A percentile compares a stretch with the other conserved stretches of the same genome.
phyloP scores from a whole-genome alignment of 306 rosid species.

The Crotalaria pallida region DNA sequence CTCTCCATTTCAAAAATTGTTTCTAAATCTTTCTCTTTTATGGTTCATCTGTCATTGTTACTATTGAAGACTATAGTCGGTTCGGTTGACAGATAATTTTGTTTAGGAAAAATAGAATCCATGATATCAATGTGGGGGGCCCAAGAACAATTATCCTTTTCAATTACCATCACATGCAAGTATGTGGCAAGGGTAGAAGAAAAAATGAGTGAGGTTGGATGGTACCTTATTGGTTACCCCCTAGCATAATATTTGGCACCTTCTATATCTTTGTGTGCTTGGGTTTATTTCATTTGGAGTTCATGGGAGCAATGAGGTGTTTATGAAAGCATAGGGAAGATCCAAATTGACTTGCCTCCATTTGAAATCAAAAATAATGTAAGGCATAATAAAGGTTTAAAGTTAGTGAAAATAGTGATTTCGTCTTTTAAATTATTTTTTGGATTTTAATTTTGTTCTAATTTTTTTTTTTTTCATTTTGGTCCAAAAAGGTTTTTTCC shows the following conservation, averaged over 20 bases:
- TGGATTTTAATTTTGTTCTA: no score
- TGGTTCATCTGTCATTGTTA: constrained; percentile 26
- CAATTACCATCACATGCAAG: not conserved
- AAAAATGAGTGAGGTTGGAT: not conserved
- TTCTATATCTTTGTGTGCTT: not conserved
- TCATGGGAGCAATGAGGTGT: not conserved
- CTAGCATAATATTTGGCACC: not conserved
- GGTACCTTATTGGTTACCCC: not conserved
- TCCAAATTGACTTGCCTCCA: not conserved
- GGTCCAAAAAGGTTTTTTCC: no score
- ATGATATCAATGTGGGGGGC: constrained; percentile 25
- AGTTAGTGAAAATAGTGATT: no score
- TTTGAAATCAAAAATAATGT: not conserved
- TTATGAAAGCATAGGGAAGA: not conserved
- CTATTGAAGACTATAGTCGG: constrained; percentile 10
- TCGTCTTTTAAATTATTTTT: no score
- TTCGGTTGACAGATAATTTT: constrained; percentile 33
- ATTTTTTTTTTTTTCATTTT: no score
- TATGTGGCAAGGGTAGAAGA: not conserved
- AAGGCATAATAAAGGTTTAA: not conserved
- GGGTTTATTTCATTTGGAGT: not conserved
- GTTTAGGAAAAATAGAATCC: constrained; percentile 8
- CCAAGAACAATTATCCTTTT: not conserved
- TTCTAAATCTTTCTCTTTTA: constrained; percentile 23
- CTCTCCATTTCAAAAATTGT: constrained; percentile 18